Evolutionary conservation across 306 rosid genomes (phyloP).

Genomic region (Acacia confusa): DNA sequence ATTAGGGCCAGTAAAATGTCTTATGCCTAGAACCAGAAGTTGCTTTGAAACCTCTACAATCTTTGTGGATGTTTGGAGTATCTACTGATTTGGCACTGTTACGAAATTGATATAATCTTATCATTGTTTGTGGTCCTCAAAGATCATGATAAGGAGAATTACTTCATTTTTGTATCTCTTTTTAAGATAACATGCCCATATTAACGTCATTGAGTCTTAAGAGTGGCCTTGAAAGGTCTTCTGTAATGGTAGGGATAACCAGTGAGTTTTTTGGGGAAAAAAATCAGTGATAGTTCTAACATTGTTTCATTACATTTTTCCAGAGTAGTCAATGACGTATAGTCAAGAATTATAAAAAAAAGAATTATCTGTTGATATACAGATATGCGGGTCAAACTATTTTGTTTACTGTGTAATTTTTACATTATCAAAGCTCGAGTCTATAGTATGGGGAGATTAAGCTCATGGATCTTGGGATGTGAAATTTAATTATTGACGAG

Average conservation of each 20-base stretch:
- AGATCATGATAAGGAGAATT: not conserved
- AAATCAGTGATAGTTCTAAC: not conserved
- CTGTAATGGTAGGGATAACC: not conserved
- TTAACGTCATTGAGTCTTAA: not conserved
- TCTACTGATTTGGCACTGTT: not conserved
- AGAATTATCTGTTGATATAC: not conserved
- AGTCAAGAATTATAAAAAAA: not conserved
- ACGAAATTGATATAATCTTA: not conserved
- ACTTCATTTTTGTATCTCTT: not conserved
- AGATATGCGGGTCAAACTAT: not conserved
- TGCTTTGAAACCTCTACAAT: not conserved
- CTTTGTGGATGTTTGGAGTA: not conserved
- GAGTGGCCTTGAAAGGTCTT: not conserved
- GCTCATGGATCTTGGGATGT: slow-evolving; percentile 1
- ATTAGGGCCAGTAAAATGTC: not conserved
- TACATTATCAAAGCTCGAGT: not conserved
- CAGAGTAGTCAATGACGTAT: not conserved
- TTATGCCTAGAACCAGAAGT: not conserved
- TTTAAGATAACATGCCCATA: not conserved
- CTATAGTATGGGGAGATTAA: not conserved
- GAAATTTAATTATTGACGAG: not conserved
- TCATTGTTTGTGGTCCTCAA: not conserved
- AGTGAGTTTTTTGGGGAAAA: not conserved
- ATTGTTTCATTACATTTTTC: not conserved
- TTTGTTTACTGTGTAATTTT: not conserved